phyloP scores from a whole-genome alignment of 768 basidiomycete genomes.

The Termitomyces sp. region DNA sequence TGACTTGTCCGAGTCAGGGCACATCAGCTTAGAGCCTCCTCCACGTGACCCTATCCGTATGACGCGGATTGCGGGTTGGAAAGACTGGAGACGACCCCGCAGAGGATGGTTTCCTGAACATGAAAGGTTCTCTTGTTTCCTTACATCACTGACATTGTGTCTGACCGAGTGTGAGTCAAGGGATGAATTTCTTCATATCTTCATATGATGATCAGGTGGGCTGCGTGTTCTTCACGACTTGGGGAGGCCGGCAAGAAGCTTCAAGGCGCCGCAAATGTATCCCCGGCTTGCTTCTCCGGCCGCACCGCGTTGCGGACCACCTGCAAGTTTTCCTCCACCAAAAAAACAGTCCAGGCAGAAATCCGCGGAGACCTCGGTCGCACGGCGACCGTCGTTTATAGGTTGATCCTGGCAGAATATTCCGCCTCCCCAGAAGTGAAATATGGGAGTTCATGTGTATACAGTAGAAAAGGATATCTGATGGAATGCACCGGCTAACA shows the following conservation, averaged over 20 bases:
- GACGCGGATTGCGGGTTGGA: background rate
- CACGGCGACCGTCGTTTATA: background rate
- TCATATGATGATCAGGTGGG: background rate
- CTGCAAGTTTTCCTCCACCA: background rate
- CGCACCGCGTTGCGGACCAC: conserved; percentile 9
- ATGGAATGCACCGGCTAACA: background rate
- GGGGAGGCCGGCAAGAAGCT: background rate
- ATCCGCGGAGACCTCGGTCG: conserved; percentile 19
- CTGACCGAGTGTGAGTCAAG: background rate
- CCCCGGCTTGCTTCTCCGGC: conserved; percentile 10
- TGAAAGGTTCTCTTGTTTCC: background rate
- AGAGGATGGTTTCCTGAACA: background rate
- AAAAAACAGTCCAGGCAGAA: background rate
- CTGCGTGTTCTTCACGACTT: background rate
- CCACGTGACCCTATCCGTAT: background rate
- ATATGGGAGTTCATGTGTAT: background rate
- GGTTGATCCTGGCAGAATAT: background rate
- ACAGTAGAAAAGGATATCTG: background rate
- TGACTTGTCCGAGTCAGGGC: background rate
- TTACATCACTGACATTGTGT: background rate
- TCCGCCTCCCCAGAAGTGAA: background rate
- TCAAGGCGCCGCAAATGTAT: conserved; percentile 3
- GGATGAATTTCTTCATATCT: background rate
- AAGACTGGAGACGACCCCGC: background rate
- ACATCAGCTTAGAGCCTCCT: background rate